Base-by-base conservation (phyloP, 331 rosid genomes). In the Prunus yedoensis region DNA sequence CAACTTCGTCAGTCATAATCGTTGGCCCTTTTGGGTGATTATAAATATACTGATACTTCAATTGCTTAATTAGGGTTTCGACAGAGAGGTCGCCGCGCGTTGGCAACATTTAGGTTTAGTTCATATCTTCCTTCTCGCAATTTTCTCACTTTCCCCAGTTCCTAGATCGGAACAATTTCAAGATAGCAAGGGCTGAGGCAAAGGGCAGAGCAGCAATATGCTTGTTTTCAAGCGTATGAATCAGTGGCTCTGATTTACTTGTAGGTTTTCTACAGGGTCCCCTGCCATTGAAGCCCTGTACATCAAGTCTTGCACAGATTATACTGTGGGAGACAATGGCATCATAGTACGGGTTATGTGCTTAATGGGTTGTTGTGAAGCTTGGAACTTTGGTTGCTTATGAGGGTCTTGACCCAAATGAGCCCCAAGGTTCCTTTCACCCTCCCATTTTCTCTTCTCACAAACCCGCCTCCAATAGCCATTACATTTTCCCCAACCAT, bases 301-400 rank as follows among this genome's bases (percentile, higher is more conserved):
- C 79, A 87, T 79, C 2, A 68, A 82, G 59, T 53, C 59, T 43
- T 54, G n/a, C 25, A n/a, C 70, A 38, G 27, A 65, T 70, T 2
- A 3, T 14, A 14, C 45, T 5, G 43, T 17, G 25, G 27, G n/a
- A 35, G 72, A 79, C 68, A 14, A 88, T 87, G 97, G 95, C 88
- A 65, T 86, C 97, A 88, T 91, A 91, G 94, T 91, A 91, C 97
- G 91, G 91, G 83, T 86, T 86, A 67, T 83, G 92, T 91, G 94
- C 89, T 82, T 60, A 27, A 49, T 66, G 81, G 74, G 49, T 52
- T 8, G 58, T 4, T 66, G 3, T 62, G 76, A 47, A 73, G 66
- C 66, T 58, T 83, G 79, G 21, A 83, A 15, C 11, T 75, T 70
- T 69, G 81, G 70, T 38, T 43, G 14, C 27, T 57, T 63, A 13